Evolutionary conservation across 177 flowering plant species (phyloP).

Genomic region (Vitis hybrid): DNA sequence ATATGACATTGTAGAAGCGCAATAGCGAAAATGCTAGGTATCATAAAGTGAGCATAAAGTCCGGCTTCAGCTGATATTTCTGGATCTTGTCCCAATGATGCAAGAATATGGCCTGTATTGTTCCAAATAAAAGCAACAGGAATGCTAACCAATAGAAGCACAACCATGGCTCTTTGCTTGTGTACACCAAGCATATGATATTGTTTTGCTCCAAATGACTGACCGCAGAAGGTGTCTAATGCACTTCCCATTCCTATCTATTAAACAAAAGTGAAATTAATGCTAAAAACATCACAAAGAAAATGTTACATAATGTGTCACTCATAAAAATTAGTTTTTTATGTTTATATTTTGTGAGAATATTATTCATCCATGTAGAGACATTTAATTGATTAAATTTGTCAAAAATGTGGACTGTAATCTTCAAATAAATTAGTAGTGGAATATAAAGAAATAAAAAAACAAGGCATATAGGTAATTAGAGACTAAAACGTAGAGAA

Average conservation of each 20-base stretch:
- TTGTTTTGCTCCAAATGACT: slow-evolving; percentile 20
- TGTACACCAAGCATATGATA: too few relatives aligned
- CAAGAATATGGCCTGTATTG: slow-evolving; percentile 14
- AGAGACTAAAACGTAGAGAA: too few relatives aligned
- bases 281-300: neutral
- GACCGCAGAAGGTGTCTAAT: slow-evolving; percentile 32
- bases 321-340: too few relatives aligned
- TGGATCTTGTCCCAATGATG: slow-evolving; percentile 20
- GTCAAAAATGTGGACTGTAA: too few relatives aligned
- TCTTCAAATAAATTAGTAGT: too few relatives aligned
- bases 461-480: too few relatives aligned
- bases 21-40: slow-evolving; percentile 18
- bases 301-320: too few relatives aligned
- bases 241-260: slow-evolving; percentile 33
- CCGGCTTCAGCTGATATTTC: slow-evolving; percentile 1
- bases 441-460: too few relatives aligned
- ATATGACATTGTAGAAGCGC: slow-evolving; percentile 21
- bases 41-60: slow-evolving; percentile 10
- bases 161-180: slow-evolving; percentile 4
- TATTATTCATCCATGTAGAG: too few relatives aligned
- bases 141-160: slow-evolving; percentile 19
- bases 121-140: slow-evolving; percentile 23
- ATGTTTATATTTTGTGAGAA: too few relatives aligned
- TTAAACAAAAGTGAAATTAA: neutral
- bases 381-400: too few relatives aligned